These are phyloP conservation scores for Saccharomycopsis hybrid DNA, from an alignment of 1,139 yeast genomes.

Conservation along the genomic window DNA sequence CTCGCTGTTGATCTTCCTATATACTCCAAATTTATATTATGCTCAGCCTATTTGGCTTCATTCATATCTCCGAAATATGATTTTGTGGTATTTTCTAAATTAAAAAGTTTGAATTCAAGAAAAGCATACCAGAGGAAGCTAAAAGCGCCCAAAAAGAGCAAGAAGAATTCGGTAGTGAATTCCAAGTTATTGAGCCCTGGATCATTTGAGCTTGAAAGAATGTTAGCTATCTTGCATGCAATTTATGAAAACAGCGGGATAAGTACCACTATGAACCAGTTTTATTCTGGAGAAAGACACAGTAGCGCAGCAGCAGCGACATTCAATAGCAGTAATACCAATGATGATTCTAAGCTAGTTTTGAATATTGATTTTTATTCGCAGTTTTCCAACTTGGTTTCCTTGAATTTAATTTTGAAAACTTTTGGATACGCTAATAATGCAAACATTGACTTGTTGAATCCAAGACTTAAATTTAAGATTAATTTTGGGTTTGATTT, in stretches of 20 bases:
- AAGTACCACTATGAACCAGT: slow-evolving; percentile 22
- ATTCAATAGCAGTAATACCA: slow-evolving; percentile 1
- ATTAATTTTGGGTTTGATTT: slow-evolving; percentile 52
- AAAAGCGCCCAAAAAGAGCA: slow-evolving; percentile 31
- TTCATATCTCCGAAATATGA: slow-evolving; percentile 57
- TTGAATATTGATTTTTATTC: slow-evolving; percentile 45
- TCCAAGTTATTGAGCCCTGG: slow-evolving; percentile 52
- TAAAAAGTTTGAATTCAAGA: slow-evolving; percentile 42
- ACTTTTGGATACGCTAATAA: slow-evolving; percentile 32
- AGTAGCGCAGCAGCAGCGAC: not conserved
- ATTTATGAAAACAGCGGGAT: slow-evolving; percentile 35
- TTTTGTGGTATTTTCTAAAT: slow-evolving; percentile 51
- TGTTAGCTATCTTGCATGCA: slow-evolving; percentile 59
- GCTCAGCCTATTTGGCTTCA: slow-evolving; percentile 70
- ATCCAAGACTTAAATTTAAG: slow-evolving; percentile 59
- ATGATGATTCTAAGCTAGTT: slow-evolving; percentile 27
- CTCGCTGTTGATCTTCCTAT: slow-evolving; percentile 35
- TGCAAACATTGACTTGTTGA: slow-evolving; percentile 47
- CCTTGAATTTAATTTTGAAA: slow-evolving; percentile 43
- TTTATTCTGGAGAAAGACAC: no score
- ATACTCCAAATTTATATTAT: slow-evolving; percentile 52
- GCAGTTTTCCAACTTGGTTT: slow-evolving; percentile 54
- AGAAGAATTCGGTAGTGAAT: slow-evolving; percentile 32
- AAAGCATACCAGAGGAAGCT: slow-evolving; percentile 32
- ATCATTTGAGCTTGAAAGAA: slow-evolving; percentile 59